A percentile compares a stretch with the other conserved stretches of the same genome.
These are phyloP conservation scores for Saccharomycopsis javanensis DNA, from an alignment of 805 yeast species.

Conservation along the genomic window DNA sequence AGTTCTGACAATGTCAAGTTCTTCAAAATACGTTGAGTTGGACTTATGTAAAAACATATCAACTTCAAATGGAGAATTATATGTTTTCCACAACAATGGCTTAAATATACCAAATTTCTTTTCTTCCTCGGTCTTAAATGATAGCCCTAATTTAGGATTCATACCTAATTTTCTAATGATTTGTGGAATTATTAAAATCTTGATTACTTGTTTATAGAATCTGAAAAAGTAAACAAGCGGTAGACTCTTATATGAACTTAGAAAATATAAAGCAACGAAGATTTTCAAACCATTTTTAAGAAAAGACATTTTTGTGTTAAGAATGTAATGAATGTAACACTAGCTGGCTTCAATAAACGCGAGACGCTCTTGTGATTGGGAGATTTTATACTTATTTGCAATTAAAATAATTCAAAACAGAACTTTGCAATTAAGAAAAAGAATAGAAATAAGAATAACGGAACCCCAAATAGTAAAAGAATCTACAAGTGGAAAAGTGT, in stretches of 20 bases:
- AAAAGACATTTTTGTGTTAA: background rate
- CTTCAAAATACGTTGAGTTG: slow-evolving; percentile 76
- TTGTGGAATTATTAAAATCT: slow-evolving; percentile 33
- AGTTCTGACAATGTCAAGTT: slow-evolving; percentile 71
- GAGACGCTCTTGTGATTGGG: too few species aligned
- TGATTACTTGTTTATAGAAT: slow-evolving; percentile 42
- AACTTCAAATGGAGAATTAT: slow-evolving; percentile 68
- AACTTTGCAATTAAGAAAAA: too few species aligned
- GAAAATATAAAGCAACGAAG: background rate
- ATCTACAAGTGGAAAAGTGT: too few species aligned
- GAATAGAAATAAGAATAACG: too few species aligned
- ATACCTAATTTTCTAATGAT: slow-evolving; percentile 17
- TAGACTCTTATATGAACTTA: slow-evolving; percentile 40
- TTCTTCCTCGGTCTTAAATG: slow-evolving; percentile 20
- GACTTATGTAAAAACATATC: slow-evolving; percentile 84
- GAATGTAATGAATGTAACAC: too few species aligned
- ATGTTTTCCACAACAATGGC: slow-evolving; percentile 36
- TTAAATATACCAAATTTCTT: slow-evolving; percentile 31
- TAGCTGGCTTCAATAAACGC: too few species aligned
- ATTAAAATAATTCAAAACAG: too few species aligned
- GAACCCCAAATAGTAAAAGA: too few species aligned
- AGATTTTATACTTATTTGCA: too few species aligned
- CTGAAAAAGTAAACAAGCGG: slow-evolving; percentile 61
- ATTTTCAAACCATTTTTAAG: background rate
- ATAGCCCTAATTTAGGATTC: slow-evolving; percentile 19